phyloP scores from a whole-genome alignment of 2,329 filamentous ascomycete genomes.

The Pseudogymnoascus sp. region DNA sequence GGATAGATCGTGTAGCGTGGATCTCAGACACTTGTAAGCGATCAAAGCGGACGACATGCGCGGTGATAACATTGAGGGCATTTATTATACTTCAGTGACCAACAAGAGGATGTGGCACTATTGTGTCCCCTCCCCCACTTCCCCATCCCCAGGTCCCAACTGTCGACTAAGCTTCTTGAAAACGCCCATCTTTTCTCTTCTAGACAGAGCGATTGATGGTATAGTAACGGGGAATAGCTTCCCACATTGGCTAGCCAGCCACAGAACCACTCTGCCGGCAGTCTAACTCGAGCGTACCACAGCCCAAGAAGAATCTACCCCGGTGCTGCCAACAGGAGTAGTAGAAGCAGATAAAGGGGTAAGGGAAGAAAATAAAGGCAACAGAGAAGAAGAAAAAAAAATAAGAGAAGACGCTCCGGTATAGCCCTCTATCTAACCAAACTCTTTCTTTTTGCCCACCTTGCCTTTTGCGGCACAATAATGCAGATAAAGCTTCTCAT shows the following conservation, averaged over 20 bases:
- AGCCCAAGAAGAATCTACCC: not conserved
- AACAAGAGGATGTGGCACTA: not conserved
- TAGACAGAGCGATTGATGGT: not conserved
- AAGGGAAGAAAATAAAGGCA: not conserved
- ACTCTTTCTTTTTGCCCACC: not conserved
- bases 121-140: not conserved
- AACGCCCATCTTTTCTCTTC: not conserved
- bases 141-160: not conserved
- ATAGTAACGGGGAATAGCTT: not conserved
- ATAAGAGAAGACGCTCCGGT: not conserved
- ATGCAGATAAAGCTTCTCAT: not conserved
- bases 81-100: not conserved
- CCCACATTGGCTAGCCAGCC: not conserved
- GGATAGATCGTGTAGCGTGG: not conserved
- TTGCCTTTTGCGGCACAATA: not conserved
- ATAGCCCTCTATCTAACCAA: not conserved
- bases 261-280: not conserved
- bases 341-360: not conserved
- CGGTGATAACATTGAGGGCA: too few species aligned
- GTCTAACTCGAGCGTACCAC: not conserved
- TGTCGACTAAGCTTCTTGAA: not conserved
- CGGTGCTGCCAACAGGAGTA: not conserved
- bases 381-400: not conserved
- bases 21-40: not conserved
- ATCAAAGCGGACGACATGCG: not conserved